Evolutionary conservation across 2,329 filamentous ascomycete genomes (phyloP), one percentile per base, ranked within the genome.

Genomic region (Pseudohalonectria lignicola): DNA sequence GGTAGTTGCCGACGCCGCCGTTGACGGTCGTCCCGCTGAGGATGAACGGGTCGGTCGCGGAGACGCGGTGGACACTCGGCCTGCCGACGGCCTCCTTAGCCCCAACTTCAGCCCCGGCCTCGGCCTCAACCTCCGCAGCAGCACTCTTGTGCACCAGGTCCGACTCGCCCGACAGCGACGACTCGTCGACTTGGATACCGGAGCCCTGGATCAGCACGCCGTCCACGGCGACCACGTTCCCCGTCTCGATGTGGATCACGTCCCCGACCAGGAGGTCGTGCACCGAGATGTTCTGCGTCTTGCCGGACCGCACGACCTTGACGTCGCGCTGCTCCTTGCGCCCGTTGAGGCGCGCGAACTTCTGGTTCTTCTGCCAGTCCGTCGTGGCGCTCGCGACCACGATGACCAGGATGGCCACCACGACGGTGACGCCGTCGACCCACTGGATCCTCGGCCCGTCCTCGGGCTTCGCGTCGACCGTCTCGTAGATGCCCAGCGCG

Each of bases 111-210:
- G 26, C 30, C 9, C 16, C 25, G 5, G 25, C 36, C 19, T 74
- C 67, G 10, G 74, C 63, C 7, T 7, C 36, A 6, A 11, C 10
- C 11, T 5, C 10, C 5, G 67, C 74, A 4, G 63, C 55, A 1
- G 66, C 74, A n/a, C n/a, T n/a, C 58, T 83, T 83, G 55, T 75
- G 78, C 59, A 82, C 73, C 34, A 76, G 70, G 47, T 82, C 76
- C 2, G 78, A 82, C 59, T 84, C 79, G 40, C 79, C 79, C 11
- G 79, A 83, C 1, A 76, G 73, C 5, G 76, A 80, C 9, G 78
- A 81, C 53, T 84, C 79, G 48, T 83, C 79, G 47, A 77, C 82
- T 50, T 76, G 78, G 43, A 83, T 57, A 30, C 74, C 74, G 45
- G 80, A 71, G 2, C 78, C 77, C 11, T 64, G 60, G 43, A 83